A percentile compares a stretch with the other conserved stretches of the same genome.
Evolutionary conservation across 1,284 basidiomycete species (phyloP).

Genomic region (Cerrena zonata): DNA sequence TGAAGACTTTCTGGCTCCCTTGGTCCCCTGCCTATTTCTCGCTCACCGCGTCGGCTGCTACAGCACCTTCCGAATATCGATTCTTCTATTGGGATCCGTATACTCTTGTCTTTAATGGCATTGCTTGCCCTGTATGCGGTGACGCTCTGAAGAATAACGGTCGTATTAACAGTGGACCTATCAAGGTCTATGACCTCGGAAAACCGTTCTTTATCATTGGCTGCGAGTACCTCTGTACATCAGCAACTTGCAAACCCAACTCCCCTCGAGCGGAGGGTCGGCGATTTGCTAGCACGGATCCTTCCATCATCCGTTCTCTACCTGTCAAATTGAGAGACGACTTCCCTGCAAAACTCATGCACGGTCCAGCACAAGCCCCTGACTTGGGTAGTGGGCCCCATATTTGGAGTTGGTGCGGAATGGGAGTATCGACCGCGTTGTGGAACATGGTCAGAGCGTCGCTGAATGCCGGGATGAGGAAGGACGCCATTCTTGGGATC

Average conservation of each 20-base stretch:
- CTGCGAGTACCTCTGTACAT: slow-evolving; percentile 67
- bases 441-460: slow-evolving; percentile 64
- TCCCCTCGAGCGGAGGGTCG: slow-evolving; percentile 40
- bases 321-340: slow-evolving; percentile 62
- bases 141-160: slow-evolving; percentile 55
- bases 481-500: slow-evolving; percentile 52
- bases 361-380: slow-evolving; percentile 33
- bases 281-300: slow-evolving; percentile 63
- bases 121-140: slow-evolving; percentile 59
- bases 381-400: slow-evolving; percentile 52
- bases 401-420: slow-evolving; percentile 67
- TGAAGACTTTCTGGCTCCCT: slow-evolving; percentile 76
- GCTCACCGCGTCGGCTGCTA: slow-evolving; percentile 62
- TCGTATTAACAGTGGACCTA: slow-evolving; percentile 61
- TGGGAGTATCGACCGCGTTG: slow-evolving; percentile 58
- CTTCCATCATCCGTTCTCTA: slow-evolving; percentile 59
- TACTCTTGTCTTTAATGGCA: slow-evolving; percentile 70
- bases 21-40: slow-evolving; percentile 68
- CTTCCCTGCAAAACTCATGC: slow-evolving; percentile 58
- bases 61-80: slow-evolving; percentile 61
- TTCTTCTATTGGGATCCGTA: slow-evolving; percentile 78
- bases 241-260: slow-evolving; percentile 41
- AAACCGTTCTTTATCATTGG: slow-evolving; percentile 74
- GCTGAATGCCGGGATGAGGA: slow-evolving; percentile 49
- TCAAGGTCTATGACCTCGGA: slow-evolving; percentile 70